Conservation (phyloP, 169 alveolate genomes). For the Pseudocohnilembus persalinus region DNA sequence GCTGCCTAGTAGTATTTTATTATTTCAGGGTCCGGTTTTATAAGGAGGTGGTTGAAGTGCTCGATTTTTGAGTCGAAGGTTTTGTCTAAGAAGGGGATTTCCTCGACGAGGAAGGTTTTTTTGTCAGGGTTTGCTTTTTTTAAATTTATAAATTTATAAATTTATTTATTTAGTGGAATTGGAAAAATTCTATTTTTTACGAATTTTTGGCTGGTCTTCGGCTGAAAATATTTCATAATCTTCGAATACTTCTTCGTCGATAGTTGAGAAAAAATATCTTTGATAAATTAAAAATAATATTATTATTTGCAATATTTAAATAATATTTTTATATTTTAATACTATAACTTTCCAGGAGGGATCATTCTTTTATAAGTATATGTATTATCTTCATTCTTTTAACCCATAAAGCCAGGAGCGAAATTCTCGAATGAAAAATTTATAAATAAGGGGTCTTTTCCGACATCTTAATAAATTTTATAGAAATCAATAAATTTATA, state of each 20-base stretch:
- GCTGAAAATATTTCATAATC: background rate
- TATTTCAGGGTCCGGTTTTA: no score
- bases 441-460: conserved; percentile 57
- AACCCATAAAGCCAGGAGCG: conserved; percentile 55
- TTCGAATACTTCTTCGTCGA: background rate
- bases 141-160: no score
- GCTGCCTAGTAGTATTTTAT: conserved; percentile 34
- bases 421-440: conserved; percentile 79
- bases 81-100: background rate
- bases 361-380: conserved; percentile 65
- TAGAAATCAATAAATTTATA: background rate
- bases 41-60: background rate
- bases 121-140: background rate
- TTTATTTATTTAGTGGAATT: no score
- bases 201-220: conserved; percentile 33
- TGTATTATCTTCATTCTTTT: conserved; percentile 11
- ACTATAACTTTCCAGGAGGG: conserved; percentile 75
- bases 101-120: background rate
- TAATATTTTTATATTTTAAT: conserved; percentile 2
- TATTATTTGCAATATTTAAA: background rate
- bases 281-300: conserved; percentile 25
- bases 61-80: background rate
- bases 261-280: background rate
- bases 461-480: conserved; percentile 25
- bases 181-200: no score